Evolutionary conservation across 2,329 filamentous ascomycete genomes (phyloP), one percentile per base, ranked within the genome.

Genomic region (Diplocarpon rosae): DNA sequence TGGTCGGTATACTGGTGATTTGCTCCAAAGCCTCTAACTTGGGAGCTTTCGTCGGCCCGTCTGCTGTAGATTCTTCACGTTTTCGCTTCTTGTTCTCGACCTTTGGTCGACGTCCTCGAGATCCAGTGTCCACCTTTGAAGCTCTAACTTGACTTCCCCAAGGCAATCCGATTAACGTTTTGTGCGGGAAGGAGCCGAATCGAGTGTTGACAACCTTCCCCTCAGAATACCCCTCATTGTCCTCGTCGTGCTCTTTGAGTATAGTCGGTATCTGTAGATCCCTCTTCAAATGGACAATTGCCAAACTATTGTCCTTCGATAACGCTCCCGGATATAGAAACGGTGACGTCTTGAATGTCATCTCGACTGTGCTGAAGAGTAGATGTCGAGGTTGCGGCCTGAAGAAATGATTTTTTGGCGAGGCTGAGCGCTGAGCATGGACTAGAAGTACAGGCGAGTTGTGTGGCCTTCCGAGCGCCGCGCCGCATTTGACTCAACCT

Each of bases 101-200:
- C 61, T 80, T 80, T 43, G 75, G 70, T 63, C 81, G 83, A 41
- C 83, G 75, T 29, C 87, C 87, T 56, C 88, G 73, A n/a, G 87
- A 92, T 11, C 89, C 88, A 0, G 89, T 95, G 59, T 95, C 86
- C 45, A 95, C 88, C 28, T 82, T 78, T 1, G 88, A 95, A 7
- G 92, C 92, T 37, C 86, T 75, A 16, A 96, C 80, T 62, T 96
- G 92, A 6, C 85, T 87, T 24, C 92, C 92, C 90, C 90, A 96
- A 34, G 85, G 83, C 43, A 88, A 70, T 5, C 78, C 72, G 44
- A 95, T 73, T 37, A 90, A 66, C 0, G 85, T 89, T 10, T 76
- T 83, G 61, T 90, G 85, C 0, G 85, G 85, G 49, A 88, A 90
- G 0, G 89, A 95, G 39, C 92, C 92, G 59, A 95, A 98, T 36